Percentiles rank a stretch among this genome's conserved stretches.
These are phyloP conservation scores for Ophiostoma himal-ulmi DNA, from an alignment of 2,329 filamentous ascomycete species.

Conservation along the genomic window DNA sequence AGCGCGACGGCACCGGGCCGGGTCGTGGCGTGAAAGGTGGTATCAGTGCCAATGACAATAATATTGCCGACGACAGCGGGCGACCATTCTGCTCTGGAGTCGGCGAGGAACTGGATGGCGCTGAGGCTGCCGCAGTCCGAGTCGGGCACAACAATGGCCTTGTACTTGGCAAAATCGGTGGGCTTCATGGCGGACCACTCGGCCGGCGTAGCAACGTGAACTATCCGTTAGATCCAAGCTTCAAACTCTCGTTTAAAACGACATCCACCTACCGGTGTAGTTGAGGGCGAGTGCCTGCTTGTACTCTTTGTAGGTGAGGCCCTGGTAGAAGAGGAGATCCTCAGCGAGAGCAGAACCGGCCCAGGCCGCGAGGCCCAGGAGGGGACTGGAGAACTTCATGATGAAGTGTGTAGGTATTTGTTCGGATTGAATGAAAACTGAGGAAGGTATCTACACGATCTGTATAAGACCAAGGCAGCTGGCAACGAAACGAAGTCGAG, in stretches of 20 bases:
- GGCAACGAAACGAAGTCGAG: neutral
- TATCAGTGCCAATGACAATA: constrained; percentile 39
- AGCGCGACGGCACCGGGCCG: constrained; percentile 33
- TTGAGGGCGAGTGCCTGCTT: constrained; percentile 25
- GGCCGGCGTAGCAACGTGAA: constrained; percentile 21
- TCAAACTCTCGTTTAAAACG: neutral
- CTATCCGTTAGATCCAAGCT: constrained; percentile 15
- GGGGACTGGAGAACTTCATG: constrained; percentile 14
- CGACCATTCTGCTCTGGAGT: constrained; percentile 37
- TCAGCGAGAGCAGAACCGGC: constrained; percentile 24
- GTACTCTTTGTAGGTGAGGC: constrained; percentile 29
- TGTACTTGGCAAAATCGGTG: constrained; percentile 40
- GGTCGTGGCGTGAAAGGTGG: constrained; percentile 31
- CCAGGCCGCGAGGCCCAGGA: constrained; percentile 14
- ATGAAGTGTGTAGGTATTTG: neutral
- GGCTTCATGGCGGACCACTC: constrained; percentile 31
- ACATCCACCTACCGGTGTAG: constrained; percentile 24
- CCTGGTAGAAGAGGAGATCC: constrained; percentile 29
- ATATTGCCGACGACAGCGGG: constrained; percentile 39
- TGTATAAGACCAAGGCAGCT: neutral
- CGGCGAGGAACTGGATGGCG: constrained; percentile 36
- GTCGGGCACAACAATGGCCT: constrained; percentile 41
- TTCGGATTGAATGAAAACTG: neutral
- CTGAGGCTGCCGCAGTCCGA: constrained; percentile 32
- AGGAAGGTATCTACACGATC: neutral